Evolutionary conservation across 2,329 filamentous ascomycete genomes (phyloP).

Genomic region (Venturia aucupariae): DNA sequence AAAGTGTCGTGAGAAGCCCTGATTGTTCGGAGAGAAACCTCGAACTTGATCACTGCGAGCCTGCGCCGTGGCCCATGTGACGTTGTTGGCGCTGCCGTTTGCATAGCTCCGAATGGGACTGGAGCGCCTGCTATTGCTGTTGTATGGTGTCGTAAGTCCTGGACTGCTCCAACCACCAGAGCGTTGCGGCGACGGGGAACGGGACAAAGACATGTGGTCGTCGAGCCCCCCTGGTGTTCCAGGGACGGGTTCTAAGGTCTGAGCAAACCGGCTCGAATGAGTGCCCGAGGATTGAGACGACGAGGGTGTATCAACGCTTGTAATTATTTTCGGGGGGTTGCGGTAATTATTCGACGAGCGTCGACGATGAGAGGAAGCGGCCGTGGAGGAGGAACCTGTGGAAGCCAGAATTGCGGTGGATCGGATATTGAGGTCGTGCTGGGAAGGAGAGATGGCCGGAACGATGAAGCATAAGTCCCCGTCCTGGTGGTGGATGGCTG

Average conservation of each 20-base stretch:
- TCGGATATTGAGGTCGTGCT: background rate
- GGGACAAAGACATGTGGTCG: slow-evolving; percentile 65
- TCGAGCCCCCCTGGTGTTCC: slow-evolving; percentile 9
- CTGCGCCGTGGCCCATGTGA: slow-evolving; percentile 77
- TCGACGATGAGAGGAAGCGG: slow-evolving; percentile 11
- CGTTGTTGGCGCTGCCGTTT: slow-evolving; percentile 44
- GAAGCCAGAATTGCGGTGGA: slow-evolving; percentile 10
- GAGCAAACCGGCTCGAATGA: background rate
- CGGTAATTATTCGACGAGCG: slow-evolving; percentile 12
- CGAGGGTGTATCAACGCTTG: background rate
- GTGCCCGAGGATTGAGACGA: background rate
- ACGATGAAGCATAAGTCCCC: background rate
- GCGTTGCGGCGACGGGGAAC: slow-evolving; percentile 76
- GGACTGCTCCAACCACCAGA: slow-evolving; percentile 86
- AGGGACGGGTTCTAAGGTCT: background rate
- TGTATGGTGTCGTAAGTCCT: slow-evolving; percentile 58
- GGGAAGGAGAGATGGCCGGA: background rate
- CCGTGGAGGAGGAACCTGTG: slow-evolving; percentile 6
- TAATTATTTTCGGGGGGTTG: background rate
- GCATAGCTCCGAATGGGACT: slow-evolving; percentile 50
- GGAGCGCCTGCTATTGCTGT: slow-evolving; percentile 52
- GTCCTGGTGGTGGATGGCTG: background rate
- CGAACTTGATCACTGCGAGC: slow-evolving; percentile 62
- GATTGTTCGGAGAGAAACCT: slow-evolving; percentile 66
- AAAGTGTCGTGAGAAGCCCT: slow-evolving; percentile 78